A percentile compares a stretch with the other conserved stretches of the same genome.
Evolutionary conservation across 2,329 filamentous ascomycete genomes (phyloP).

Genomic region (Lachnellula cervina): DNA sequence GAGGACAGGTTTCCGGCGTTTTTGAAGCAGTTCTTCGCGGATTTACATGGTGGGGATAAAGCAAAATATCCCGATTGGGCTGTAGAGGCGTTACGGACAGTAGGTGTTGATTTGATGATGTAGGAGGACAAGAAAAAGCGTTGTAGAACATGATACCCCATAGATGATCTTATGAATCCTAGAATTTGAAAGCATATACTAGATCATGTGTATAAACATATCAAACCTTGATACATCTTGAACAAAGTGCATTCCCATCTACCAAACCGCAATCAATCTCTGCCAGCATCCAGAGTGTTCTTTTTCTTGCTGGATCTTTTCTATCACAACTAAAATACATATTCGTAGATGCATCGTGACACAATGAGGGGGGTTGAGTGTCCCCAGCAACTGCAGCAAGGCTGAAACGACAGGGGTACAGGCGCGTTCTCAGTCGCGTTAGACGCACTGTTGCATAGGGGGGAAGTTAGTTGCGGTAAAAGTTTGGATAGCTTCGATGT

Average conservation of each 20-base stretch:
- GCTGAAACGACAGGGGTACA: slow-evolving; percentile 1
- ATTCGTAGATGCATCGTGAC: not conserved
- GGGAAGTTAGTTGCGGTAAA: not conserved
- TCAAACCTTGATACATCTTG: not conserved
- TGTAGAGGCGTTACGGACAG: slow-evolving; percentile 67
- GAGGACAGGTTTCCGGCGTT: slow-evolving; percentile 77
- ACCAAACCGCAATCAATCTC: no score
- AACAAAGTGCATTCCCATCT: not conserved
- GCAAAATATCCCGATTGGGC: slow-evolving; percentile 76
- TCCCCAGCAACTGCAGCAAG: not conserved
- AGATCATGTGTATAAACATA: not conserved
- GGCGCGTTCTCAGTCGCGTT: not conserved
- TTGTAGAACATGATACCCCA: slow-evolving; percentile 17
- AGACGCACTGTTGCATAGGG: not conserved
- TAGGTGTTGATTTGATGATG: slow-evolving; percentile 66
- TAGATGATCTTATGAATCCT: slow-evolving; percentile 9
- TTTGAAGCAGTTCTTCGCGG: slow-evolving; percentile 70
- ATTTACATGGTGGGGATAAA: slow-evolving; percentile 61
- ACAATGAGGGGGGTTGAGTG: not conserved
- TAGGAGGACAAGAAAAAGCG: not conserved
- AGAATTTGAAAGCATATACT: not conserved
- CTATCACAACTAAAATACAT: no score
- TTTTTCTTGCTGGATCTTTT: no score
- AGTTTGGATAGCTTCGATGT: not conserved
- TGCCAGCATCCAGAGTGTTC: no score